A percentile compares a stretch with the other conserved stretches of the same genome.
These are phyloP conservation scores for Phytophthora hybrid DNA, from an alignment of 352 stramenopile genomes.

Conservation along the genomic window DNA sequence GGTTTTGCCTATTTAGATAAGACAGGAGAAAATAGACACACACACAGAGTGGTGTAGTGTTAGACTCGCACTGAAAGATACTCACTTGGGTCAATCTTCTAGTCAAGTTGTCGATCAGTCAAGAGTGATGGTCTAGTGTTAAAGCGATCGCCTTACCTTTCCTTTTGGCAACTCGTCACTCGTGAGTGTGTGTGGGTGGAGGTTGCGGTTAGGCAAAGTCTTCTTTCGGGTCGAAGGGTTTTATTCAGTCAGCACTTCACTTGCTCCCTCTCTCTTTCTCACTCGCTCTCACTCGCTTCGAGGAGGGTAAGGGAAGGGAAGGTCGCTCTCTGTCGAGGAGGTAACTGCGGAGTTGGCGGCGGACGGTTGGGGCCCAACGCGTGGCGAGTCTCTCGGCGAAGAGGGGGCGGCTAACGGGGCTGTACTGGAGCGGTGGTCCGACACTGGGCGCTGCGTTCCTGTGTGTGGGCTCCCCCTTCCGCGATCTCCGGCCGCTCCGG, in stretches of 20 bases:
- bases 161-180: not conserved
- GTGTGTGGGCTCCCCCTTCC: conserved; percentile 30
- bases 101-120: not conserved
- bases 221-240: conserved; percentile 10
- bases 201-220: conserved; percentile 24
- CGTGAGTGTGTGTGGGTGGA: too few species aligned
- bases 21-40: conserved; percentile 2
- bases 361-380: conserved; percentile 45
- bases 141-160: not conserved
- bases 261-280: too few species aligned
- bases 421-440: conserved; percentile 30
- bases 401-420: conserved; percentile 13
- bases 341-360: conserved; percentile 20
- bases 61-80: not conserved
- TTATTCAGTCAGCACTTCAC: not conserved
- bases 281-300: conserved; percentile 8
- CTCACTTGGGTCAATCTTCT: not conserved
- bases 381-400: conserved; percentile 38
- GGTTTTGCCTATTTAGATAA: not conserved
- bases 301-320: conserved; percentile 3
- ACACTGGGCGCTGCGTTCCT: conserved; percentile 39
- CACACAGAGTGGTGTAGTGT: not conserved
- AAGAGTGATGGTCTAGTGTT: not conserved
- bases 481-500: conserved; percentile 17
- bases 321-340: conserved; percentile 1